Conservation (phyloP, 2,329 filamentous ascomycete genomes). For the Calonectria pseudoturangicola region DNA sequence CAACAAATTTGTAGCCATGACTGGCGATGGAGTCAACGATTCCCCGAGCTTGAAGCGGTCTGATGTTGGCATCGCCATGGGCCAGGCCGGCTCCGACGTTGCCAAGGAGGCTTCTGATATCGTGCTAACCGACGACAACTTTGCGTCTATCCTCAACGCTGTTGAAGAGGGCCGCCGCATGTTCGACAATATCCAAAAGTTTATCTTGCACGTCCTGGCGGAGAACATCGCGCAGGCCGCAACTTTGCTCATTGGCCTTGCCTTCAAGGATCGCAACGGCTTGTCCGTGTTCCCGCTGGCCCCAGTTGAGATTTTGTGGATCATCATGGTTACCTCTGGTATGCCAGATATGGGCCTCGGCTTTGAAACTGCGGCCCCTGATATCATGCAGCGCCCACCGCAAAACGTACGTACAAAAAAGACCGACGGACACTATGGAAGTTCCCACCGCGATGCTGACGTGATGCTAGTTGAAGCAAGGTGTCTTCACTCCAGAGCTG, state of each 20-base stretch:
- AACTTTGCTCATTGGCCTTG: conserved; percentile 80
- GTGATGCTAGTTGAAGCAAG: conserved; percentile 60
- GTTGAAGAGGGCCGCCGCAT: conserved; percentile 83
- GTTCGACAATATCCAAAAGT: conserved; percentile 85
- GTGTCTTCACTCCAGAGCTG: conserved; percentile 80
- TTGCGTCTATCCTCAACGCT: conserved; percentile 81
- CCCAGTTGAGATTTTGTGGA: conserved; percentile 85
- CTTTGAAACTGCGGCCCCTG: conserved; percentile 80
- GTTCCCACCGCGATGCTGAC: not conserved
- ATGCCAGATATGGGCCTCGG: conserved; percentile 85
- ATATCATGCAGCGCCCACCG: conserved; percentile 82
- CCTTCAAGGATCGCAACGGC: conserved; percentile 78
- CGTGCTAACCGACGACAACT: conserved; percentile 83
- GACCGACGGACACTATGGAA: not conserved
- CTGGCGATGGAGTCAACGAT: conserved; percentile 83
- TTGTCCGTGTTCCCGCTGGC: conserved; percentile 83
- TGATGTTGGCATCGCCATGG: conserved; percentile 84
- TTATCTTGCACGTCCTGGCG: conserved; percentile 79
- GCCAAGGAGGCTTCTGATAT: conserved; percentile 81
- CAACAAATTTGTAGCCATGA: conserved; percentile 81
- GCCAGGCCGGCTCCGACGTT: conserved; percentile 80
- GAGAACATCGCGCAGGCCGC: conserved; percentile 82
- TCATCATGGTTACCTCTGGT: conserved; percentile 86
- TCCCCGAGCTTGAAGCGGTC: conserved; percentile 80
- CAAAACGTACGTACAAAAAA: conserved; percentile 69